phyloP scores from a whole-genome alignment of 2,329 filamentous ascomycete species.

The Fusarium sp. region DNA sequence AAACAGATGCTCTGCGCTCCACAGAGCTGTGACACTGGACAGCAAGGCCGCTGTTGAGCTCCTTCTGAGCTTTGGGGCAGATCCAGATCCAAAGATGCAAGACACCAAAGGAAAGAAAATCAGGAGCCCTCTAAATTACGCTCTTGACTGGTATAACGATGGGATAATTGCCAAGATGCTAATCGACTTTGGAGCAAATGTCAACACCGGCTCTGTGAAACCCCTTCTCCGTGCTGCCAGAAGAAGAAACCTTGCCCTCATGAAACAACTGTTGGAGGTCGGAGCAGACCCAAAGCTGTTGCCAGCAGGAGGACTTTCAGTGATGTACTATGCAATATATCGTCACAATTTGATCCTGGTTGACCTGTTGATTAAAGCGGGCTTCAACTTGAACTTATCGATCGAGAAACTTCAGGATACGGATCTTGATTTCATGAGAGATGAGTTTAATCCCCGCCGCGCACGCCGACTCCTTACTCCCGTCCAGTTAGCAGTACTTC shows the following conservation, averaged over 20 bases:
- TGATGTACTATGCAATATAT: fast-evolving
- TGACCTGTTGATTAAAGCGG: neutral
- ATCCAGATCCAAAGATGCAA: fast-evolving
- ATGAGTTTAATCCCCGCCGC: fast-evolving
- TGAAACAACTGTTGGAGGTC: constrained; percentile 42
- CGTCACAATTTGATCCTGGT: fast-evolving
- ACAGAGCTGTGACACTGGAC: fast-evolving
- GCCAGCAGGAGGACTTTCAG: fast-evolving
- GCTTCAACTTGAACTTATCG: fast-evolving
- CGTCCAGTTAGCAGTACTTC: fast-evolving
- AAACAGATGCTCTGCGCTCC: fast-evolving
- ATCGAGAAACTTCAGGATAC: fast-evolving
- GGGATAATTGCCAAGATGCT: fast-evolving
- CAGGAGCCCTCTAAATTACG: fast-evolving
- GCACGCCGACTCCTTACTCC: neutral
- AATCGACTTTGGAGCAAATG: neutral
- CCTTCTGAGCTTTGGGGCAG: neutral
- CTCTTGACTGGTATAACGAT: fast-evolving
- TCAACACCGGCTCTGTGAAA: fast-evolving
- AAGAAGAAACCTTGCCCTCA: constrained; percentile 35
- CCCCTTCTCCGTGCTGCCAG: fast-evolving
- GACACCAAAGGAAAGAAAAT: fast-evolving
- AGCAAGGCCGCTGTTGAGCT: neutral
- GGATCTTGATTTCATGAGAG: fast-evolving
- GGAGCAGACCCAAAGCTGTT: constrained; percentile 41